A percentile compares a stretch with the other conserved stretches of the same genome.
Evolutionary conservation across 805 yeast species (phyloP).

Genomic region (Saccharomycopsis schoenii): DNA sequence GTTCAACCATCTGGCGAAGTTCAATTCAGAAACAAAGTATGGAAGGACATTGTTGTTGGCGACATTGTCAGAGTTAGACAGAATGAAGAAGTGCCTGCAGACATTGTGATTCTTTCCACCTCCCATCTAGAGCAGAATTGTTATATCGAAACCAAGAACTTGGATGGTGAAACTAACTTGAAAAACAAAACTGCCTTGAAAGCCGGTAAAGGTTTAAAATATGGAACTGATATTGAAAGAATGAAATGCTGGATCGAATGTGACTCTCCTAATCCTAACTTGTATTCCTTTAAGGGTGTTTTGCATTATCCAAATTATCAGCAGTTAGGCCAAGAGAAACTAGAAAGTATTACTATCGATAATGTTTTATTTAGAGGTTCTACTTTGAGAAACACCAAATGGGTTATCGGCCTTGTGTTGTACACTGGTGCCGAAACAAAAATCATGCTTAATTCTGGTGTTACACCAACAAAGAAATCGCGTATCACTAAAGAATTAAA

Average conservation of each 20-base stretch:
- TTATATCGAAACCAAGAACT: constrained; percentile 58
- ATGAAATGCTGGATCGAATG: constrained; percentile 54
- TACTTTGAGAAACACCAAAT: constrained; percentile 61
- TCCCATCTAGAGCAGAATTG: constrained; percentile 63
- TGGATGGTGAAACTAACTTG: constrained; percentile 71
- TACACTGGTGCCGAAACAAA: constrained; percentile 72
- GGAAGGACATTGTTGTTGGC: constrained; percentile 73
- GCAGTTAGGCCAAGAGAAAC: constrained; percentile 19
- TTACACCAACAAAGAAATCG: constrained; percentile 65
- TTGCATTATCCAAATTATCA: constrained; percentile 37
- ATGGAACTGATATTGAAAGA: constrained; percentile 49
- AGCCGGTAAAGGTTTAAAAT: constrained; percentile 44
- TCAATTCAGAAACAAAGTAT: constrained; percentile 40
- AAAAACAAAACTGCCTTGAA: constrained; percentile 47
- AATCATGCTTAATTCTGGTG: constrained; percentile 69
- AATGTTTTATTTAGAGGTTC: constrained; percentile 66
- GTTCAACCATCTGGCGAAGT: constrained; percentile 26
- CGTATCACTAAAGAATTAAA: constrained; percentile 58
- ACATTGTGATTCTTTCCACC: constrained; percentile 54
- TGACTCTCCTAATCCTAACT: constrained; percentile 60
- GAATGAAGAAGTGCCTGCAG: constrained; percentile 75
- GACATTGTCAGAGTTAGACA: constrained; percentile 58
- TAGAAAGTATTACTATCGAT: constrained; percentile 52
- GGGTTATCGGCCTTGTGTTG: constrained; percentile 67
- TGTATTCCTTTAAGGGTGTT: constrained; percentile 61